phyloP scores from a whole-genome alignment of 176 grass and related monocot genomes.

The Miscanthus lutarioriparius region DNA sequence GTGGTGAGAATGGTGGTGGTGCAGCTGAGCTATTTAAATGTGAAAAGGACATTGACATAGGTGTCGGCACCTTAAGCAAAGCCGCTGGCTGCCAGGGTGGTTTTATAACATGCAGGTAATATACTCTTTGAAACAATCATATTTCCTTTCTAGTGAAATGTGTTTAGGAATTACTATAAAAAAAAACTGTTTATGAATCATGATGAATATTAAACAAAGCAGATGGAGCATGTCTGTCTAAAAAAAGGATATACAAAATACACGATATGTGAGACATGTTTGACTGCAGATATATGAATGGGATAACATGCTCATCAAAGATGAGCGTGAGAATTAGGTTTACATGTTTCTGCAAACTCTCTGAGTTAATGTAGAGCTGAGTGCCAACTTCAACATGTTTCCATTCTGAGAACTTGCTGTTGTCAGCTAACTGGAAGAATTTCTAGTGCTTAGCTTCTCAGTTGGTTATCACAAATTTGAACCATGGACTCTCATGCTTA shows the following conservation, averaged over 20 bases:
- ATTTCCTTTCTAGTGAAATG: not conserved
- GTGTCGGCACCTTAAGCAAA: conserved; percentile 88
- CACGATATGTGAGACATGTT: not conserved
- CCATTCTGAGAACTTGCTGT: not conserved
- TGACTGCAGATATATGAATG: not conserved
- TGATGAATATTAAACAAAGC: not conserved
- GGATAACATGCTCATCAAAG: not conserved
- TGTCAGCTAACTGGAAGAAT: not conserved
- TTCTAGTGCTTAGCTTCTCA: not conserved
- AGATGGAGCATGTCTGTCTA: not conserved
- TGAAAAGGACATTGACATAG: conserved; percentile 85
- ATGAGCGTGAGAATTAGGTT: not conserved
- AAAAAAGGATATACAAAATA: not conserved
- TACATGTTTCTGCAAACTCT: not conserved
- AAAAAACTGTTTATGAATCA: not conserved
- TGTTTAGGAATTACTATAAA: not conserved
- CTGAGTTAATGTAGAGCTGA: not conserved
- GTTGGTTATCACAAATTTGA: conserved; percentile 11
- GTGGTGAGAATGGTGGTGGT: conserved; percentile 85
- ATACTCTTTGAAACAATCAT: not conserved
- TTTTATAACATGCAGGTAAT: conserved; percentile 90
- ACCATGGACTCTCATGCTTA: not conserved
- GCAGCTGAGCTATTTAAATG: conserved; percentile 62
- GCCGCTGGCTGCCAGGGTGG: conserved; percentile 82
- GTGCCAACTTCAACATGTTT: not conserved